A percentile compares a stretch with the other conserved stretches of the same genome.
phyloP scores from a whole-genome alignment of 805 yeast species.

The Diddensiella caesifluorescens region DNA sequence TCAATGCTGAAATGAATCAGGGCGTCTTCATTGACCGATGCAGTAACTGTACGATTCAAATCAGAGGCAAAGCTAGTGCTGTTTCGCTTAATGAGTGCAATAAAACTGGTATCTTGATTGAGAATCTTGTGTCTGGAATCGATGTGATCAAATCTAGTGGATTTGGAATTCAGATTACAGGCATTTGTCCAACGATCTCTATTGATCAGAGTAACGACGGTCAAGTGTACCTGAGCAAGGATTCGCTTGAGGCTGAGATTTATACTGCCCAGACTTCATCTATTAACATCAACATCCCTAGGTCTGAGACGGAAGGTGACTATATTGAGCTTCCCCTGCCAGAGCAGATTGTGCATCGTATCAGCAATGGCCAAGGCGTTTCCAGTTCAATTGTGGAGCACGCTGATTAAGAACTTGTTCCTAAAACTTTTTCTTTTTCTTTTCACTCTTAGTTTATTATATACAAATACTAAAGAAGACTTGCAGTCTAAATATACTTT shows the following conservation, averaged over 20 bases:
- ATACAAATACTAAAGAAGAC: neutral
- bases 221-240: conserved; percentile 66
- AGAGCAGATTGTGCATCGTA: conserved; percentile 80
- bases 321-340: conserved; percentile 79
- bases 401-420: conserved; percentile 46
- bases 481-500: conserved; percentile 25
- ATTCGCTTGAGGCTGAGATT: conserved; percentile 67
- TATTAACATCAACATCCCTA: conserved; percentile 78
- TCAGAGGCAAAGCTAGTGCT: conserved; percentile 89
- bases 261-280: conserved; percentile 83
- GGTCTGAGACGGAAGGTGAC: conserved; percentile 51
- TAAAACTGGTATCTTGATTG: conserved; percentile 73
- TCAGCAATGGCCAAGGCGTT: conserved; percentile 53
- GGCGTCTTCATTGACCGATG: conserved; percentile 86
- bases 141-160: conserved; percentile 77
- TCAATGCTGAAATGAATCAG: conserved; percentile 81
- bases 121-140: conserved; percentile 78
- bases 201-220: conserved; percentile 89
- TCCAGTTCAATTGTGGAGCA: conserved; percentile 74
- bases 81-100: conserved; percentile 70
- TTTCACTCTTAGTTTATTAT: neutral
- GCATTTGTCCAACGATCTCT: conserved; percentile 74
- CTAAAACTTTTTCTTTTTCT: neutral
- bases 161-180: conserved; percentile 81
- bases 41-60: conserved; percentile 62